Conservation (phyloP, 345 rosid genomes). For the Orychophragmus violaceus region DNA sequence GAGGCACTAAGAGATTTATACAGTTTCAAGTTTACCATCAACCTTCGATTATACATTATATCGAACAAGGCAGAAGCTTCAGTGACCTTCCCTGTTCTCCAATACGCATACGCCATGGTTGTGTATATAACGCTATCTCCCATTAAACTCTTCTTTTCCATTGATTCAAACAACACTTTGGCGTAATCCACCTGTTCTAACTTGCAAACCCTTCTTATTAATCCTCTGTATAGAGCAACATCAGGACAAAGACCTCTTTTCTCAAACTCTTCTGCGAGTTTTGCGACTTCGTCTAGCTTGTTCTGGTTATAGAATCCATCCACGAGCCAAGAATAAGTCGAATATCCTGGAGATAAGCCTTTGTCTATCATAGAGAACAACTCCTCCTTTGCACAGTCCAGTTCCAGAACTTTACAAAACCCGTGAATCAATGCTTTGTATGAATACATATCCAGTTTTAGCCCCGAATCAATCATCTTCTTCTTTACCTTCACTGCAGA, state of each 20-base stretch:
- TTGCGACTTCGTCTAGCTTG: slow-evolving; percentile 42
- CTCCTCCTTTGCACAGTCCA: slow-evolving; percentile 67
- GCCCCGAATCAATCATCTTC: slow-evolving; percentile 75
- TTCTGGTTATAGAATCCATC: slow-evolving; percentile 56
- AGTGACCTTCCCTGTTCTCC: slow-evolving; percentile 63
- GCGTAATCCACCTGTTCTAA: slow-evolving; percentile 56
- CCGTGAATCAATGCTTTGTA: slow-evolving; percentile 81
- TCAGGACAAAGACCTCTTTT: slow-evolving; percentile 50
- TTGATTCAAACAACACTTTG: slow-evolving; percentile 40
- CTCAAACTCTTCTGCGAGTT: slow-evolving; percentile 56
- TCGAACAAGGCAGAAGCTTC: slow-evolving; percentile 53
- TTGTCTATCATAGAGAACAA: slow-evolving; percentile 62
- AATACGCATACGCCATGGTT: slow-evolving; percentile 64
- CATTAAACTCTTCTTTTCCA: slow-evolving; percentile 58
- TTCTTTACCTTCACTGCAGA: slow-evolving; percentile 82
- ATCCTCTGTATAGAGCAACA: slow-evolving; percentile 69
- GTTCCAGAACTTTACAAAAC: slow-evolving; percentile 61
- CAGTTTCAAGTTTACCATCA: slow-evolving; percentile 64
- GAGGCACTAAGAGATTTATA: slow-evolving; percentile 60
- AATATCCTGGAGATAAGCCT: slow-evolving; percentile 73
- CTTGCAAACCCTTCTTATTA: slow-evolving; percentile 80
- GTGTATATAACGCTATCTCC: slow-evolving; percentile 72
- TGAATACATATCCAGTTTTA: slow-evolving; percentile 58
- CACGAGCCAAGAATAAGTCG: slow-evolving; percentile 75
- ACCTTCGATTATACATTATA: slow-evolving; percentile 66